phyloP scores from a whole-genome alignment of 768 basidiomycete species.

The Kwoniella mangroviensis region DNA sequence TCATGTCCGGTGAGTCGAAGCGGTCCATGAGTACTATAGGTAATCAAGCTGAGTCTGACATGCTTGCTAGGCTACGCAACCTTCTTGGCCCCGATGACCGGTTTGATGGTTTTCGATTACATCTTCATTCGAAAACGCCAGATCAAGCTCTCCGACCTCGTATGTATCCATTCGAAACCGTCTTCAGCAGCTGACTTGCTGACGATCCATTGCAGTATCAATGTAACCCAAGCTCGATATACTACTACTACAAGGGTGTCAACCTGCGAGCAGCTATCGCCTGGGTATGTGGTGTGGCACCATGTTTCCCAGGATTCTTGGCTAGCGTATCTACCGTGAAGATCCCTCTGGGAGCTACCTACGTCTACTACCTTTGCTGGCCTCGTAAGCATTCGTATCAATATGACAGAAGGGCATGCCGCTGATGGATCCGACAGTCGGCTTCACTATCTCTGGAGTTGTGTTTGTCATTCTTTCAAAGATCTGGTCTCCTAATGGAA shows the following conservation, averaged over 20 bases:
- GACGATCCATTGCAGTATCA: constrained; percentile 28
- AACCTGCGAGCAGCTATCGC: constrained; percentile 43
- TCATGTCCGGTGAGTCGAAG: constrained; percentile 23
- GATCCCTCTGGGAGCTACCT: constrained; percentile 16
- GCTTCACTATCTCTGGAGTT: constrained; percentile 36
- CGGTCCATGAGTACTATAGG: too few relatives aligned
- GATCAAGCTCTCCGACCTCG: constrained; percentile 30
- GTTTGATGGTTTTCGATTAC: constrained; percentile 44
- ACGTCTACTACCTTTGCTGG: constrained; percentile 30
- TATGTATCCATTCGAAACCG: not conserved
- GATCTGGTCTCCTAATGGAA: constrained; percentile 31
- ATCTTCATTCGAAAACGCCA: constrained; percentile 36
- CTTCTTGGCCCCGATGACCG: constrained; percentile 45
- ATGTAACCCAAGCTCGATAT: constrained; percentile 25
- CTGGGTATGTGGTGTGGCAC: constrained; percentile 39
- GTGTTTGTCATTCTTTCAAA: constrained; percentile 36
- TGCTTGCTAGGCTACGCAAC: constrained; percentile 27
- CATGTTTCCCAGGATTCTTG: constrained; percentile 48
- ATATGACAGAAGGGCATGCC: not conserved
- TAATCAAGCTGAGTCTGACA: too few relatives aligned
- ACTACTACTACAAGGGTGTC: constrained; percentile 35
- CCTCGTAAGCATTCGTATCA: constrained; percentile 21
- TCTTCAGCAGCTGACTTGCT: constrained; percentile 1
- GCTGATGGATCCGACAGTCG: constrained; percentile 9
- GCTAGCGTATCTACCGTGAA: constrained; percentile 25